A percentile compares a stretch with the other conserved stretches of the same genome.
These are phyloP conservation scores for Xylariaceae sp. DNA, from an alignment of 2,329 filamentous ascomycete species.

Conservation along the genomic window DNA sequence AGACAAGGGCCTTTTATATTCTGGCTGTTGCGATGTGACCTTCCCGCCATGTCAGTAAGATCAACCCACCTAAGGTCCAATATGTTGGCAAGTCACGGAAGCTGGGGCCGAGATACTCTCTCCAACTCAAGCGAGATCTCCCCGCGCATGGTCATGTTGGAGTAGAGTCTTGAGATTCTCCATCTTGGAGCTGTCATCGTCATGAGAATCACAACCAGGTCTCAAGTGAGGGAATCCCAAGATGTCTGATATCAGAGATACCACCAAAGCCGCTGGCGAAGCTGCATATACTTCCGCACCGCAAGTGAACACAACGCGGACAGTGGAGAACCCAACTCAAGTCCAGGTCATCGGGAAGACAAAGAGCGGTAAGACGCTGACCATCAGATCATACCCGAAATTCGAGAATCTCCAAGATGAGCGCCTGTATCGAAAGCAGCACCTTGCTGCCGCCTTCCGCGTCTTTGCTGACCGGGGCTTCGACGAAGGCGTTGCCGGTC, in stretches of 20 bases:
- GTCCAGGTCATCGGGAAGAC: slow-evolving; percentile 28
- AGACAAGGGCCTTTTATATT: too few species aligned
- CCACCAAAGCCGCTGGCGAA: slow-evolving; percentile 2
- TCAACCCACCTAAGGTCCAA: too few species aligned
- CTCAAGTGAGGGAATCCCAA: neutral
- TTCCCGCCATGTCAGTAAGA: too few species aligned
- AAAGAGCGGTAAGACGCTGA: slow-evolving; percentile 28
- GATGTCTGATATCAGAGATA: slow-evolving; percentile 14
- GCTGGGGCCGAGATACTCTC: too few species aligned
- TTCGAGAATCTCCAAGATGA: slow-evolving; percentile 50
- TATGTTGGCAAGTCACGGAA: too few species aligned
- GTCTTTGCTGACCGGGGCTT: slow-evolving; percentile 58
- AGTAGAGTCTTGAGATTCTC: neutral
- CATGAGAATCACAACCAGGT: neutral
- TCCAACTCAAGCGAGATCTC: too few species aligned
- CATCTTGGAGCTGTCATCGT: neutral
- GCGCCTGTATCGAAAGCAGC: slow-evolving; percentile 52
- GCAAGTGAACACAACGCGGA: slow-evolving; percentile 16
- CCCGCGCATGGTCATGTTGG: too few species aligned
- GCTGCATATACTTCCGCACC: slow-evolving; percentile 6
- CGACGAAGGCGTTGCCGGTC: slow-evolving; percentile 58
- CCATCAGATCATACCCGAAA: slow-evolving; percentile 29
- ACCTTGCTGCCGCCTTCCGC: slow-evolving; percentile 57
- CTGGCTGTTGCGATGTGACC: too few species aligned
- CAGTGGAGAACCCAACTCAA: slow-evolving; percentile 21